Base-by-base conservation (phyloP, 352 stramenopile genomes). In the Globisporangium paroecandrum region DNA sequence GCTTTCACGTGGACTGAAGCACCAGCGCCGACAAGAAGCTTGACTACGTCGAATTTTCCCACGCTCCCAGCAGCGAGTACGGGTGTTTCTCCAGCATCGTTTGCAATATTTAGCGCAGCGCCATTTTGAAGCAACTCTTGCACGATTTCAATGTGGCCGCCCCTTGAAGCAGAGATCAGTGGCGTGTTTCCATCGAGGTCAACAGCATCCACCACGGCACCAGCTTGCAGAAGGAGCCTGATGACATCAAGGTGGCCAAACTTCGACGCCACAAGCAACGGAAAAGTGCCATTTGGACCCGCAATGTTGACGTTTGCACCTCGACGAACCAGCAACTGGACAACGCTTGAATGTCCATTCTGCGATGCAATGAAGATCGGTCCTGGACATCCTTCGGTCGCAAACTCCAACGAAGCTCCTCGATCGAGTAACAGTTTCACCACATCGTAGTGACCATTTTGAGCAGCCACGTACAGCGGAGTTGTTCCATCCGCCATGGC, bases 1-100 rank as follows among this genome's bases (percentile, higher is more conserved):
- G 60, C 22, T 65, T n/a, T 41, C 46, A 58, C n/a, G 25, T 65
- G 60, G n/a, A 10, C 13, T 12, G 60, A 65, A 5, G 60, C 60
- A 15, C 60, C 60, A 10, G 60, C 60, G 29, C 13, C 3, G 13
- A 62, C 12, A 20, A 58, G 24, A 32, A 46, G 0, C 3, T 65
- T 43, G 9, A 58, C 25, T 29, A 58, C 29, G 1, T 65, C 60
- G 34, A 58, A 65, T 1, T 58, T 51, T 3, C 60, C 60, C n/a
- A 29, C 8, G 22, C 38, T 55, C 15, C 29, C 60, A 58, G 60
- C 60, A 49, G 60, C 46, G 24, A 65, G 60, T n/a, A 58, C 3
- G 1, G 60, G 12, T 29, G 60, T 65, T 49, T 65, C 46, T 57
- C 24, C 46, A 10, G 32, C 51, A 24, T 25, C 27, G 20, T 65